These are phyloP conservation scores for Pseudofabraea citricarpa DNA, from an alignment of 2,329 filamentous ascomycete genomes.

Conservation along the genomic window DNA sequence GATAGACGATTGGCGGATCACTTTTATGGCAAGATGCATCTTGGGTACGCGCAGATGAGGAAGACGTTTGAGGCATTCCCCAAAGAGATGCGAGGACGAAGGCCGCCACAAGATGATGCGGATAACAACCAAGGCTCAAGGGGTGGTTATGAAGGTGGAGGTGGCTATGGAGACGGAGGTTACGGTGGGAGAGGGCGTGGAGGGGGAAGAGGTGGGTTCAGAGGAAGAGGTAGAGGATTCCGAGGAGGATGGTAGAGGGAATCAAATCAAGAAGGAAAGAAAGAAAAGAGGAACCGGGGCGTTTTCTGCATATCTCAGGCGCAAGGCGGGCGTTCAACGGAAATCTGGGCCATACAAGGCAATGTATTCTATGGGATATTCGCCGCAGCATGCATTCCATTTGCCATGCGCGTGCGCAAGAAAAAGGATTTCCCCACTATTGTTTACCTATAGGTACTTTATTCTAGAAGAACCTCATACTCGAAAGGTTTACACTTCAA, in stretches of 20 bases:
- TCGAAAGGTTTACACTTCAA: constrained; percentile 29
- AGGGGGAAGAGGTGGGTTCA: constrained; percentile 19
- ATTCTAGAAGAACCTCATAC: constrained; percentile 19
- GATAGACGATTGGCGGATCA: constrained; percentile 91
- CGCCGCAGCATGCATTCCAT: neutral
- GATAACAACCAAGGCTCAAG: constrained; percentile 12
- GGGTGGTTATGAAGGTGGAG: constrained; percentile 14
- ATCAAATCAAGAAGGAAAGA: no score
- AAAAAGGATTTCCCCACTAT: neutral
- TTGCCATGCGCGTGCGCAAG: neutral
- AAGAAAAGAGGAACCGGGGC: constrained; percentile 6
- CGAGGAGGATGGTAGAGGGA: constrained; percentile 23
- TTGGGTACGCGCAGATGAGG: constrained; percentile 97
- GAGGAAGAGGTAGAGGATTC: constrained; percentile 10
- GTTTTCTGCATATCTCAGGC: constrained; percentile 6
- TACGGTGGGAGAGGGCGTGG: constrained; percentile 18
- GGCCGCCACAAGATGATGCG: constrained; percentile 43
- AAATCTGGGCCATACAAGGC: neutral
- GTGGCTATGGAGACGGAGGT: constrained; percentile 16
- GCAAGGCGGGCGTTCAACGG: constrained; percentile 7
- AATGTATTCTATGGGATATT: constrained; percentile 4
- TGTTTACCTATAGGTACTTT: no score
- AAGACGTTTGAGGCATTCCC: constrained; percentile 85
- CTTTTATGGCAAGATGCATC: constrained; percentile 99
- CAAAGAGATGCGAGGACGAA: constrained; percentile 75